Base-by-base conservation (phyloP, 495 filamentous ascomycete species). In the Trichoderma gamsii region DNA sequence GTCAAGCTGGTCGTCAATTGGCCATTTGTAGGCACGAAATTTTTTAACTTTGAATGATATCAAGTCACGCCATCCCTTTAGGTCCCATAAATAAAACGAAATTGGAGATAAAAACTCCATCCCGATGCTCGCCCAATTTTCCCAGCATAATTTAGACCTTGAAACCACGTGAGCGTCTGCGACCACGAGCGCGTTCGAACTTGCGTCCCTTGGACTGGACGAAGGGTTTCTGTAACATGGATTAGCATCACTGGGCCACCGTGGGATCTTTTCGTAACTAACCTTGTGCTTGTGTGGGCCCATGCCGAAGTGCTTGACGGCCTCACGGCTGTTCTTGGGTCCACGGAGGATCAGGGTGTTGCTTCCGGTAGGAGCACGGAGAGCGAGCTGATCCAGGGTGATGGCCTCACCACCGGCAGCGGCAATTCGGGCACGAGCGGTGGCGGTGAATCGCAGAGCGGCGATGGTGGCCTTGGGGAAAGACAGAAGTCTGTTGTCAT, bases 141-240 rank as follows among this genome's bases (percentile, higher is more conserved):
- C 12, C 65, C 11, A 66, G 32, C 41, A 27, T n/a, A 41, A 66
- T 70, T 85, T 94, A 99, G 78, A 99, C 95, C 91, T 99, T 99
- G 91, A 98, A 99, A 85, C 96, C 95, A 71, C 88, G 84, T 73
- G 93, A 97, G 79, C 92, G 85, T 85, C 95, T 94, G 80, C 95
- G 92, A 77, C 95, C 95, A 93, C 95, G 93, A 77, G 94, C 95
- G 67, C 87, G 85, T 88, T 99, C 95, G 84, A 98, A 99, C 86
- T 99, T 99, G 80, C 96, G 90, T 75, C 96, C 96, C 89, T 99
- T 99, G 86, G 91, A 95, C 80, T 89, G 87, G 74, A 99, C 88
- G 73, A 97, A 93, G 32, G 96, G 96, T 86, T 96, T 96, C 92
- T 92, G 71, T 67, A 72, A 71, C 66, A 73, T 51, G 12, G 66